Evolutionary conservation across 2,329 filamentous ascomycete species (phyloP).

Genomic region (Macroventuria anomochaeta): DNA sequence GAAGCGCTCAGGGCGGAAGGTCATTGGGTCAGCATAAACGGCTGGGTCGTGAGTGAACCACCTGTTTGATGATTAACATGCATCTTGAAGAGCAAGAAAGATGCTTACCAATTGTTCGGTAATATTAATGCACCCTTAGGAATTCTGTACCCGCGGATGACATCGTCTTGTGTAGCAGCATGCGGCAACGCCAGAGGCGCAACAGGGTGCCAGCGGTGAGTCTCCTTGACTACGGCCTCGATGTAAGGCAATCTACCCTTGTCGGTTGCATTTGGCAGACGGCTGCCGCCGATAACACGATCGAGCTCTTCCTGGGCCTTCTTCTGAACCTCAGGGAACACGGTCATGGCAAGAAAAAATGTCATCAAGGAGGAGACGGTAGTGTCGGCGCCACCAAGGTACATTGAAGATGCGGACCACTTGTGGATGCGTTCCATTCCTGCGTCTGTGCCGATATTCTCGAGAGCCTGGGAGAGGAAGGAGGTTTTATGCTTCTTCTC

Average conservation of each 20-base stretch:
- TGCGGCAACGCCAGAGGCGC: constrained; percentile 45
- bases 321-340: constrained; percentile 56
- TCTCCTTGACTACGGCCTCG: constrained; percentile 47
- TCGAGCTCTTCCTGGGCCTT: constrained; percentile 60
- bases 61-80: constrained; percentile 27
- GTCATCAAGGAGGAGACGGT: constrained; percentile 51
- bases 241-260: constrained; percentile 51
- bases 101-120: constrained; percentile 49
- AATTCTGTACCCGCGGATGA: constrained; percentile 50
- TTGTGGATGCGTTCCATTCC: constrained; percentile 48
- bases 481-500: constrained; percentile 44
- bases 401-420: constrained; percentile 54
- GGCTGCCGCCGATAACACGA: constrained; percentile 53
- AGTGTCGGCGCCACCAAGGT: constrained; percentile 55
- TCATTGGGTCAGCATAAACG: constrained; percentile 47
- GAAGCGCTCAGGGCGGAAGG: constrained; percentile 57
- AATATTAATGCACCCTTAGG: constrained; percentile 51
- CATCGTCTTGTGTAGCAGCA: constrained; percentile 43
- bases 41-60: constrained; percentile 52
- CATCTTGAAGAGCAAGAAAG: too few relatives aligned
- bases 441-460: constrained; percentile 39
- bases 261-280: constrained; percentile 58
- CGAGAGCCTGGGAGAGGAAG: constrained; percentile 51
- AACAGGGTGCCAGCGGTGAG: constrained; percentile 54
- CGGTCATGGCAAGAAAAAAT: constrained; percentile 61